Evolutionary conservation across 768 basidiomycete genomes (phyloP).

Genomic region (Hebeloma cylindrosporum): DNA sequence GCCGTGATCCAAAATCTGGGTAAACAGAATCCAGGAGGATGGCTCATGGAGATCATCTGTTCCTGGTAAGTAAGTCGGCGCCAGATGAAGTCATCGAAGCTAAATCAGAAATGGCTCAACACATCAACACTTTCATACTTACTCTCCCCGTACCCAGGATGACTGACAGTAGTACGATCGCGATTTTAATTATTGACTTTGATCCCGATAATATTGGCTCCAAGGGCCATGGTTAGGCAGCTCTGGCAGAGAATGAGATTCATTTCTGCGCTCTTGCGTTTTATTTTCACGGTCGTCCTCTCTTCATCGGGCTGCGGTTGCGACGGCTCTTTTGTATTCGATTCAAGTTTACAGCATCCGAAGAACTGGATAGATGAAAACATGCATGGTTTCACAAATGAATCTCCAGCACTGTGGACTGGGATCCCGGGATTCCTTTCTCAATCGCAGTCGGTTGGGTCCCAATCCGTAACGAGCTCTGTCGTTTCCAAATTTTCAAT

Average conservation of each 20-base stretch:
- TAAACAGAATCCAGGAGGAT: conserved; percentile 16
- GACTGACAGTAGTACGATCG: conserved; percentile 14
- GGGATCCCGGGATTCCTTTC: no score
- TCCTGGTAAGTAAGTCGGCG: conserved; percentile 11
- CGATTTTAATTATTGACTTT: conserved; percentile 12
- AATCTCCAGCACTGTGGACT: no score
- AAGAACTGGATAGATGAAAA: background rate
- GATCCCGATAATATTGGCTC: conserved; percentile 26
- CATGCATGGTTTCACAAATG: background rate
- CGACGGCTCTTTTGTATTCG: no score
- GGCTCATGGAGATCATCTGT: conserved; percentile 14
- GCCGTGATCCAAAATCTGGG: conserved; percentile 8
- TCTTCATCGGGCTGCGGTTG: no score
- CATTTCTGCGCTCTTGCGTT: no score
- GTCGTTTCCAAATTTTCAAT: conserved; percentile 6
- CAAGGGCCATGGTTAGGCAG: no score
- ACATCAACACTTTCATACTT: background rate
- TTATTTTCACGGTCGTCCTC: no score
- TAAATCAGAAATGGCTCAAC: conserved; percentile 9
- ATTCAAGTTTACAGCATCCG: background rate
- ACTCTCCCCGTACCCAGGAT: conserved; percentile 11
- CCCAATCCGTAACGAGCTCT: conserved; percentile 48
- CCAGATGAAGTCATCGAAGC: conserved; percentile 12
- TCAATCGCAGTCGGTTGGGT: conserved; percentile 24
- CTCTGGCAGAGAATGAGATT: no score